Evolutionary conservation across 2,329 filamentous ascomycete species (phyloP).

Genomic region (Claviceps pazoutovae): DNA sequence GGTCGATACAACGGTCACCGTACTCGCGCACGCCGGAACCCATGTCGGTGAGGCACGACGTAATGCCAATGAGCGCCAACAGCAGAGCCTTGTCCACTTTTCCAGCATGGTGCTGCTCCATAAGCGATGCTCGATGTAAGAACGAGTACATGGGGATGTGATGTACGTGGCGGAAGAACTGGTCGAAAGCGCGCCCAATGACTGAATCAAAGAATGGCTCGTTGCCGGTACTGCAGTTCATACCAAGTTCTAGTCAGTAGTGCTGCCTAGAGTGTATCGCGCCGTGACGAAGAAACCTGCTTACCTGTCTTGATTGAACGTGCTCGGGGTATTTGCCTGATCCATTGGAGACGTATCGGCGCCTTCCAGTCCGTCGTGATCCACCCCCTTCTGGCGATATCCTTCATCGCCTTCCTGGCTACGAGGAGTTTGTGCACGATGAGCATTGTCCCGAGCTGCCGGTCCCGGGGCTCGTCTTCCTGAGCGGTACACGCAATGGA

Average conservation of each 20-base stretch:
- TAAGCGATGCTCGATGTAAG: slow-evolving; percentile 43
- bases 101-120: slow-evolving; percentile 43
- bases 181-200: slow-evolving; percentile 38
- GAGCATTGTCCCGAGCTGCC: slow-evolving; percentile 9
- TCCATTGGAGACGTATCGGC: slow-evolving; percentile 23
- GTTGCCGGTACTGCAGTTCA: slow-evolving; percentile 15
- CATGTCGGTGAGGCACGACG: slow-evolving; percentile 40
- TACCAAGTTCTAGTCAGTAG: background rate
- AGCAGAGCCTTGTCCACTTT: slow-evolving; percentile 41
- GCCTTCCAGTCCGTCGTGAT: slow-evolving; percentile 18
- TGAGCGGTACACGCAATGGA: slow-evolving; percentile 41
- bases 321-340: slow-evolving; percentile 19
- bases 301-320: slow-evolving; percentile 21
- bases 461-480: slow-evolving; percentile 26
- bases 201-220: slow-evolving; percentile 34
- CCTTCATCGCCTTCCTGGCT: slow-evolving; percentile 20
- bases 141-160: slow-evolving; percentile 47
- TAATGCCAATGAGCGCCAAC: slow-evolving; percentile 41
- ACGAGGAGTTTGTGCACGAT: slow-evolving; percentile 17
- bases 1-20: slow-evolving; percentile 39
- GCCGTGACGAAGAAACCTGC: slow-evolving; percentile 4
- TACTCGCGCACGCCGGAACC: slow-evolving; percentile 37
- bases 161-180: slow-evolving; percentile 45
- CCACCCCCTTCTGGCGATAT: slow-evolving; percentile 2
- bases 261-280: background rate